phyloP scores from a whole-genome alignment of 1,139 yeast genomes.

The Yamadazyma jaroonii region DNA sequence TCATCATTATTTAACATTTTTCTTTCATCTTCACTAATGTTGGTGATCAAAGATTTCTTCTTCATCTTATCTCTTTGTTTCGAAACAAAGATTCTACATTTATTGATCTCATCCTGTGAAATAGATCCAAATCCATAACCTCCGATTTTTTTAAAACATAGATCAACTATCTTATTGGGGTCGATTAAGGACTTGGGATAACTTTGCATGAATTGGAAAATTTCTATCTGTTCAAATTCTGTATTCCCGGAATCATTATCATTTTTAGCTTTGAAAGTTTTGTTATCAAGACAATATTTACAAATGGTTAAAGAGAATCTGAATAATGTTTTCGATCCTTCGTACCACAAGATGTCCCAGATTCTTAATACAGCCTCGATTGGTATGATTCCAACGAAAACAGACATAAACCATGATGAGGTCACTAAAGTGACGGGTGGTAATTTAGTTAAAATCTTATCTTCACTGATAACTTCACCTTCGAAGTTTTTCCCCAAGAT shows the following conservation, averaged over 20 bases:
- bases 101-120: conserved; percentile 76
- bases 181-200: conserved; percentile 72
- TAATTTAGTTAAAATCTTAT: conserved; percentile 61
- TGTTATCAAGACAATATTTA: conserved; percentile 69
- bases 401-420: conserved; percentile 97
- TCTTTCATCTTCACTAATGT: conserved; percentile 41
- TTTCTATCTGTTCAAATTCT: conserved; percentile 72
- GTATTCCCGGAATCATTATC: conserved; percentile 6
- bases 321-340: conserved; percentile 84
- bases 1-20: conserved; percentile 33
- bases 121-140: conserved; percentile 68
- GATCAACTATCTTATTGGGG: conserved; percentile 67
- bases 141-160: conserved; percentile 70
- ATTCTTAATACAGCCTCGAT: conserved; percentile 82
- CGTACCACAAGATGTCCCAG: conserved; percentile 95
- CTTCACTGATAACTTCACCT: conserved; percentile 49
- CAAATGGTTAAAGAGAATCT: conserved; percentile 82
- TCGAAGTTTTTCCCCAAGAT: conserved; percentile 43
- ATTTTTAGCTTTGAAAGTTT: conserved; percentile 23
- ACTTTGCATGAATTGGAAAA: conserved; percentile 83
- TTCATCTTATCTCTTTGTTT: conserved; percentile 51
- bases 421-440: conserved; percentile 94
- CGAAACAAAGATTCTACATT: conserved; percentile 74
- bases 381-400: conserved; percentile 84
- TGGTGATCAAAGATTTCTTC: conserved; percentile 29